Percentiles rank a stretch among this genome's conserved stretches.
These are phyloP conservation scores for Candida berthetii DNA, from an alignment of 805 yeast genomes.

Conservation along the genomic window DNA sequence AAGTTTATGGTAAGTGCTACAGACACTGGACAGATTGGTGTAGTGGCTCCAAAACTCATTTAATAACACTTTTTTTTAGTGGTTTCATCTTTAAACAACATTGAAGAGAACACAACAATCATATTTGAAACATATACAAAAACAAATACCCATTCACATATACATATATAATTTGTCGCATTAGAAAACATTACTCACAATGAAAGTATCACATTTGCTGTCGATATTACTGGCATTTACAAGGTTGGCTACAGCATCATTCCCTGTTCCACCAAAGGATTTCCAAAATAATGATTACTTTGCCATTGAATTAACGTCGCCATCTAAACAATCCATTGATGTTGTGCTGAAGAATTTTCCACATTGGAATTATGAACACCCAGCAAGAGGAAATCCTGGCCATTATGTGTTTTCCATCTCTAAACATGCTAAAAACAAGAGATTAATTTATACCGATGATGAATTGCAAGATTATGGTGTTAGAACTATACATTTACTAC, in stretches of 20 bases:
- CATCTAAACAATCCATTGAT: constrained; percentile 24
- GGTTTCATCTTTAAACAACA: too few relatives aligned
- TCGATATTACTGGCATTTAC: neutral
- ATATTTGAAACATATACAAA: too few relatives aligned
- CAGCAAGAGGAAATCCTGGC: constrained; percentile 50
- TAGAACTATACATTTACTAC: constrained; percentile 46
- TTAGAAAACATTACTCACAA: neutral
- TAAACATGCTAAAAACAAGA: too few relatives aligned
- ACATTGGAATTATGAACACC: constrained; percentile 56
- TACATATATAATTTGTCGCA: too few relatives aligned
- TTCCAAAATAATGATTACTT: constrained; percentile 50
- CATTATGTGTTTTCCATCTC: constrained; percentile 62
- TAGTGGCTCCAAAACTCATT: too few relatives aligned
- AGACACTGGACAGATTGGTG: too few relatives aligned
- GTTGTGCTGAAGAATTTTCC: constrained; percentile 25
- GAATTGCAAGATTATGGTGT: constrained; percentile 23
- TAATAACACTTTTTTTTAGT: too few relatives aligned
- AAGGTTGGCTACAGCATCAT: neutral
- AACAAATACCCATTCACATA: too few relatives aligned
- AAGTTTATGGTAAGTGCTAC: too few relatives aligned
- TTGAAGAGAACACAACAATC: too few relatives aligned
- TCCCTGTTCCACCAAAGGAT: constrained; percentile 36
- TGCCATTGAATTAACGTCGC: constrained; percentile 45
- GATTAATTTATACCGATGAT: too few relatives aligned
- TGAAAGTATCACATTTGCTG: neutral